Evolutionary conservation across 1,139 yeast species (phyloP), one percentile per base, ranked within the genome.

Genomic region (Maudiozyma humilis): DNA sequence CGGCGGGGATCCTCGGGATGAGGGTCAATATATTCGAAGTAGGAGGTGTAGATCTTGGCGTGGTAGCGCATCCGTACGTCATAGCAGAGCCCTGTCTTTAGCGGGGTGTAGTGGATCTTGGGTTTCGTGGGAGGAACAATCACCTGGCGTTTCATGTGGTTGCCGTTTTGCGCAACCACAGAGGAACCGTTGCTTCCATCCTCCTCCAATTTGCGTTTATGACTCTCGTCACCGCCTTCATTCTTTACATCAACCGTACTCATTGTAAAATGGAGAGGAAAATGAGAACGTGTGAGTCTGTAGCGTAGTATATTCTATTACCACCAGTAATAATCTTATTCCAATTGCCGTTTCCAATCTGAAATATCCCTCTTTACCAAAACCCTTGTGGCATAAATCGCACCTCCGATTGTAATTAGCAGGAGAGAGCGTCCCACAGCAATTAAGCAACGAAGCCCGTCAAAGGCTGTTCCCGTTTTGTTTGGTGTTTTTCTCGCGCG

Each of bases 1-100:
- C 99, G 78, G 50, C 98, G 76, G 12, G 99, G 99, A 60, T 93
- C 98, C 63, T 93, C 99, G 3, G 99, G 99, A 62, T 93, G 99
- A 2, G 98, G 98, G 60, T 93, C 98, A 42, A 89, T 87, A 64
- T 91, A 91, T 62, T 89, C 96, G 55, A 79, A 85, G 52, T 91
- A 87, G 4, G 94, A 83, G 2, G 96, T 86, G 64, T 85, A 89
- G 45, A 91, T 82, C 61, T 88, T 87, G 35, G 96, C 95, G 61
- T 93, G 99, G 64, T 89, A 91, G 50, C 98, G 73, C 98, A 93
- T 91, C 48, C 97, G 74, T 17, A 89, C 96, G 61, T 93, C 98
- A 64, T 93, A 93, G 48, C 95, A 93, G 17, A 93, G 69, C 0
- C 98, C 99, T 0, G 98, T 89, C 62, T 87, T 88, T 53, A 85